Conservation (phyloP, 2,329 filamentous ascomycete genomes). For the Phyllosticta citrichinensis region DNA sequence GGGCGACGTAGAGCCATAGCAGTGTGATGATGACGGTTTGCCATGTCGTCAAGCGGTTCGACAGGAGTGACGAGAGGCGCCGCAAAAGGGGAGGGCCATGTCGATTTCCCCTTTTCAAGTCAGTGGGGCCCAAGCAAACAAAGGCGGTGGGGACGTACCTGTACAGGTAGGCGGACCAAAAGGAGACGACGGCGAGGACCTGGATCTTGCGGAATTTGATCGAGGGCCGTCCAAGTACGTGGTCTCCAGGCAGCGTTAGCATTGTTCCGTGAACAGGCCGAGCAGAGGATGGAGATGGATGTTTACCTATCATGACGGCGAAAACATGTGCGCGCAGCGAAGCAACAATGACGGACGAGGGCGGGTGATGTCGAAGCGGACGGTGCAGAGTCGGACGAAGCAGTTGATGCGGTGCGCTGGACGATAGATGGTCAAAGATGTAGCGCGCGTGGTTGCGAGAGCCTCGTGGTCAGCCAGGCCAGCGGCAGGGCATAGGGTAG, state of each 20-base stretch:
- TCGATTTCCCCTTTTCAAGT: constrained; percentile 57
- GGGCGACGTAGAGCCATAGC: constrained; percentile 79
- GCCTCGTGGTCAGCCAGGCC: not conserved
- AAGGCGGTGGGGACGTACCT: constrained; percentile 41
- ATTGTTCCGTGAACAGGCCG: not conserved
- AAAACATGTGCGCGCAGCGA: not conserved
- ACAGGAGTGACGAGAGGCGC: constrained; percentile 60
- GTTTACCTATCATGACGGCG: constrained; percentile 21
- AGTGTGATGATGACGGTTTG: constrained; percentile 80
- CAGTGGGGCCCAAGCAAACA: not conserved
- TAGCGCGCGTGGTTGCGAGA: not conserved
- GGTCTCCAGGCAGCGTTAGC: constrained; percentile 45
- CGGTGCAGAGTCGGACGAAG: not conserved
- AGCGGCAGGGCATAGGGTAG: not conserved
- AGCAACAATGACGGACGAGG: not conserved
- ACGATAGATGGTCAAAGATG: not conserved
- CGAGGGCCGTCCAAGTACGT: constrained; percentile 84
- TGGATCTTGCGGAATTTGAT: constrained; percentile 86
- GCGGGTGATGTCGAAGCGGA: not conserved
- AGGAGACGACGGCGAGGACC: constrained; percentile 79
- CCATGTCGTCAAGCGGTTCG: constrained; percentile 70
- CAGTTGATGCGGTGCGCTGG: not conserved
- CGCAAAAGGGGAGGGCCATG: constrained; percentile 78
- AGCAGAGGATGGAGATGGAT: not conserved
- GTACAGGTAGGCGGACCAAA: constrained; percentile 81